Evolutionary conservation across 768 basidiomycete species (phyloP).

Genomic region (Amylocystis lapponica): DNA sequence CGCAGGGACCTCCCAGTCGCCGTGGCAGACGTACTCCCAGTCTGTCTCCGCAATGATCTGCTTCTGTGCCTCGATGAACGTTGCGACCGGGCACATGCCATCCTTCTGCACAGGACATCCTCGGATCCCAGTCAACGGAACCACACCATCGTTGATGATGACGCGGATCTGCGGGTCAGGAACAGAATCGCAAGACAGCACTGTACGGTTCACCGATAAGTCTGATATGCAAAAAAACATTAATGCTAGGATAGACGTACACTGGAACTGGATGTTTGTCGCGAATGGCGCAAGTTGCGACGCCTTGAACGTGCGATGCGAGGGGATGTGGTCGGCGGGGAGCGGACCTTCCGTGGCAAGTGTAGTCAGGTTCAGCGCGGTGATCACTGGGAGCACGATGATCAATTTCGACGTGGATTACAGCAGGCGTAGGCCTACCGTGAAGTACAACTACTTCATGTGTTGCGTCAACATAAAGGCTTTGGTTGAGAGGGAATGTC

Average conservation of each 20-base stretch:
- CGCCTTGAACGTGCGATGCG: conserved; percentile 60
- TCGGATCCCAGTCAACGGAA: conserved; percentile 69
- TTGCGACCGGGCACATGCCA: conserved; percentile 71
- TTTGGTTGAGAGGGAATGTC: conserved; percentile 68
- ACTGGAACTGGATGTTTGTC: conserved; percentile 85
- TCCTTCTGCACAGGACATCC: conserved; percentile 70
- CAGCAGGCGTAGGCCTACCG: conserved; percentile 36
- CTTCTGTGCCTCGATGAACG: conserved; percentile 67
- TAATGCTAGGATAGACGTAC: conserved; percentile 35
- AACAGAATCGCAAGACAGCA: conserved; percentile 21
- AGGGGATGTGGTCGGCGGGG: conserved; percentile 65
- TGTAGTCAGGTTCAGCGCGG: conserved; percentile 76
- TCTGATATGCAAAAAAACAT: neutral
- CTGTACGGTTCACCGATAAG: conserved; percentile 14
- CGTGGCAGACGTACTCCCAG: conserved; percentile 71
- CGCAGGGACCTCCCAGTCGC: conserved; percentile 66
- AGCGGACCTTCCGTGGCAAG: conserved; percentile 72
- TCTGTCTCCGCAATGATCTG: conserved; percentile 60
- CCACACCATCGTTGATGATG: conserved; percentile 84
- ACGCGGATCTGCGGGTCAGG: conserved; percentile 62
- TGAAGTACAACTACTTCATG: conserved; percentile 92
- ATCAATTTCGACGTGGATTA: neutral
- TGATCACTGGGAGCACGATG: conserved; percentile 53
- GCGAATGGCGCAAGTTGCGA: conserved; percentile 83
- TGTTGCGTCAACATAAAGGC: conserved; percentile 82